Evolutionary conservation across 1,284 basidiomycete species (phyloP).

Genomic region (Neolentinus lepideus): DNA sequence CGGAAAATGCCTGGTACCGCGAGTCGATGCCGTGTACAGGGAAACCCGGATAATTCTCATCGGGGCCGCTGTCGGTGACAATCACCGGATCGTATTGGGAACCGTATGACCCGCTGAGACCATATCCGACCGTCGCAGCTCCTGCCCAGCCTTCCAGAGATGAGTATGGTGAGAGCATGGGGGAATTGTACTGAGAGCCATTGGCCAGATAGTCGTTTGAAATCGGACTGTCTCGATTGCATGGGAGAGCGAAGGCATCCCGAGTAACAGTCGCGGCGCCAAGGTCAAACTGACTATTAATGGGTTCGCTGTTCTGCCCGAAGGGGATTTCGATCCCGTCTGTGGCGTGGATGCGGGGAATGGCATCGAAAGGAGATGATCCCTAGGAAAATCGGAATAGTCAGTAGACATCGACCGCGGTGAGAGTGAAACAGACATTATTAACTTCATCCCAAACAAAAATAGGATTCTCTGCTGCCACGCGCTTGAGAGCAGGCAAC

Average conservation of each 20-base stretch:
- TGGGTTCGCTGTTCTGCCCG: neutral
- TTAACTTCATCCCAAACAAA: neutral
- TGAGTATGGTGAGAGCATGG: neutral
- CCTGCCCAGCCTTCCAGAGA: neutral
- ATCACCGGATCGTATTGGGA: neutral
- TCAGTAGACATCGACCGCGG: neutral
- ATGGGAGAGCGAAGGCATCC: neutral
- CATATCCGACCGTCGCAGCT: neutral
- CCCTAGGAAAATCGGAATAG: neutral
- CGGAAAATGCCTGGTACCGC: neutral
- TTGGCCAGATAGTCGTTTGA: neutral
- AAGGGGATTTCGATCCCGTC: neutral
- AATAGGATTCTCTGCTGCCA: neutral
- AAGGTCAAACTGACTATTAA: neutral
- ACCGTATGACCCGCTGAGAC: neutral
- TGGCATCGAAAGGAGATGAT: neutral
- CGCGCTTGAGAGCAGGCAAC: neutral
- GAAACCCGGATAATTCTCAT: neutral
- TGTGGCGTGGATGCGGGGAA: neutral
- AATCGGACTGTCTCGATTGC: neutral
- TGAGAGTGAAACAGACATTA: neutral
- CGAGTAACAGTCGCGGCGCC: neutral
- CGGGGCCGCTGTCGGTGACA: neutral
- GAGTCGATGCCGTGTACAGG: neutral
- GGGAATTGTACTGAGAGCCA: neutral